phyloP scores from a whole-genome alignment of 1,284 basidiomycete genomes.

The Dichomitus squalens region DNA sequence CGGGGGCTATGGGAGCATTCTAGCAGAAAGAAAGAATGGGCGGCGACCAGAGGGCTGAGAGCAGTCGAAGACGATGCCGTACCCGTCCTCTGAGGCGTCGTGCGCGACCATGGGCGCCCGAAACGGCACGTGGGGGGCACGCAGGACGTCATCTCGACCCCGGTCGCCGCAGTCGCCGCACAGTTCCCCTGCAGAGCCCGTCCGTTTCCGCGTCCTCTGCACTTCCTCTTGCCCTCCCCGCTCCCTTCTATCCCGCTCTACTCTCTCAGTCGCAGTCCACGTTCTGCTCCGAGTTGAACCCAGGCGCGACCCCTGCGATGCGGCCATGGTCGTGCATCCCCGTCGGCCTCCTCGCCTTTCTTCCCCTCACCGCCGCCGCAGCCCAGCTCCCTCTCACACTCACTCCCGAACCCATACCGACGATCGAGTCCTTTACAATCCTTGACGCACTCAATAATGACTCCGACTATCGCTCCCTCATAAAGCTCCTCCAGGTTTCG shows the following conservation, averaged over 20 bases:
- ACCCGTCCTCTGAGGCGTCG: background rate
- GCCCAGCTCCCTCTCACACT: constrained; percentile 36
- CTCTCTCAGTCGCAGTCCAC: background rate
- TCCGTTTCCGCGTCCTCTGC: constrained; percentile 6
- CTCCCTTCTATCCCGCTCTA: background rate
- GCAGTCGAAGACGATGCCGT: background rate
- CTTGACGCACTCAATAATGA: constrained; percentile 81
- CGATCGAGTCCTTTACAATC: constrained; percentile 56
- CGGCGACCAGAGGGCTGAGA: background rate
- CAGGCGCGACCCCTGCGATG: constrained; percentile 33
- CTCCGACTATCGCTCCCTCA: constrained; percentile 78
- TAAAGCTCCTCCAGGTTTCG: constrained; percentile 83
- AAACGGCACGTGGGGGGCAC: constrained; percentile 17
- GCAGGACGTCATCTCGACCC: constrained; percentile 20
- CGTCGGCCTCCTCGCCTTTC: constrained; percentile 38
- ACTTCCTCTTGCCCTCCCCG: background rate
- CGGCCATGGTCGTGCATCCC: constrained; percentile 38
- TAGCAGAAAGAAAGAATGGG: background rate
- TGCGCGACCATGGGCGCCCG: constrained; percentile 4
- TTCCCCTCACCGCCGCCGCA: constrained; percentile 30
- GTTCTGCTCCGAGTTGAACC: background rate
- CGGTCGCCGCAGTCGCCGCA: constrained; percentile 4
- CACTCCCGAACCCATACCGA: constrained; percentile 9
- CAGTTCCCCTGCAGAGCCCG: constrained; percentile 12
- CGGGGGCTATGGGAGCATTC: constrained; percentile 7